phyloP scores from a whole-genome alignment of 139 green algal species.

The Coelastrella sp. region DNA sequence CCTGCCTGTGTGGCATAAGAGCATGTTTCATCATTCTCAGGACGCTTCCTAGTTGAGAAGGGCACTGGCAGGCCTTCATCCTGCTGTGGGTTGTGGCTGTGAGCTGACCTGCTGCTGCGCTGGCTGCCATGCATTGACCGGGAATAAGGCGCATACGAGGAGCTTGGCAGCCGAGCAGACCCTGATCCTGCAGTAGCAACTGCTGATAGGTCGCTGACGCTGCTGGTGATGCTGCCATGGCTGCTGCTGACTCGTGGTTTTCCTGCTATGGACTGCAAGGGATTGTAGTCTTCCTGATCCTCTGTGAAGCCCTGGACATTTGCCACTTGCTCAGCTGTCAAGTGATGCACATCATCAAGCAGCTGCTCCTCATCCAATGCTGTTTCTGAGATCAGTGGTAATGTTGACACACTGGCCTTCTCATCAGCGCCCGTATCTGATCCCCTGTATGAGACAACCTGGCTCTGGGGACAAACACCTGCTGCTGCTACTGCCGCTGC shows the following conservation, averaged over 20 bases:
- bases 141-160: background rate
- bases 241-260: slow-evolving; percentile 29
- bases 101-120: slow-evolving; percentile 7
- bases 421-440: slow-evolving; percentile 25
- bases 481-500: background rate
- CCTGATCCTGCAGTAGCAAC: background rate
- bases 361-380: slow-evolving; percentile 22
- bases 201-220: background rate
- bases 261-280: background rate
- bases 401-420: slow-evolving; percentile 1
- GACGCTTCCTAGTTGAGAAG: slow-evolving; percentile 1
- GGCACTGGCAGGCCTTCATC: background rate
- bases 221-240: slow-evolving; percentile 24
- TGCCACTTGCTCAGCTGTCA: background rate
- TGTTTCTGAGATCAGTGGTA: slow-evolving; percentile 22
- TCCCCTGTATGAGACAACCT: background rate
- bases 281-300: background rate
- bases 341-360: background rate
- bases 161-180: background rate
- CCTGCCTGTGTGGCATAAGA: slow-evolving; percentile 36
- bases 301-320: background rate
- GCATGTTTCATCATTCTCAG: slow-evolving; percentile 34
- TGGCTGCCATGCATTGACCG: slow-evolving; percentile 6
- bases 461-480: background rate
- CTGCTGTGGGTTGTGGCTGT: slow-evolving; percentile 13